phyloP scores from a whole-genome alignment of 2,329 filamentous ascomycete genomes.

The Myriosclerotinia scirpicola region DNA sequence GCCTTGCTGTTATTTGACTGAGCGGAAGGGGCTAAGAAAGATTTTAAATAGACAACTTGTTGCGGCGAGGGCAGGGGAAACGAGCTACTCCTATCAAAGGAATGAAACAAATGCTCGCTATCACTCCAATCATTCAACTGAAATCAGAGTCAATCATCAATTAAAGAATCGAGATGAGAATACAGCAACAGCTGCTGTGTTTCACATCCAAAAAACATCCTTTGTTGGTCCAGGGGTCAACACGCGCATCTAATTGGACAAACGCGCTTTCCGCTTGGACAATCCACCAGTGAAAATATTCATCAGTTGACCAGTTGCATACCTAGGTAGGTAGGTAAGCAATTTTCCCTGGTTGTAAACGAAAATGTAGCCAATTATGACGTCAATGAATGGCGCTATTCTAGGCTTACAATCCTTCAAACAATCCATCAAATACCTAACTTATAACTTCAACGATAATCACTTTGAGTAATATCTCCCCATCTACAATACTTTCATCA shows the following conservation, averaged over 20 bases:
- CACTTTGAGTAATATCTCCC: background rate
- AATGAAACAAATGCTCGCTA: no score
- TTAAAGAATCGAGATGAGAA: background rate
- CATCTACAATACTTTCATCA: background rate
- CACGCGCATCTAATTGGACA: background rate
- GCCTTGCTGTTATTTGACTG: no score
- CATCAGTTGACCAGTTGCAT: background rate
- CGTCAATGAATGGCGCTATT: constrained; percentile 9
- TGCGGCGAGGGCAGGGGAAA: no score
- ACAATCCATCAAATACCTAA: no score
- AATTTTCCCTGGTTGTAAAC: constrained; percentile 7
- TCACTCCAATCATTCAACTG: no score
- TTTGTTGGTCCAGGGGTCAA: background rate
- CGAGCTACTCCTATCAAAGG: no score
- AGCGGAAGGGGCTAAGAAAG: no score
- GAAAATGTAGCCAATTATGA: background rate
- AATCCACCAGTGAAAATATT: background rate
- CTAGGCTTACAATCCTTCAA: background rate
- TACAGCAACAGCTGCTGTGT: background rate
- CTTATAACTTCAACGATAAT: constrained; percentile 7
- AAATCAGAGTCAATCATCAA: background rate
- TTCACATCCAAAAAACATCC: background rate
- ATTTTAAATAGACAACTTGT: no score
- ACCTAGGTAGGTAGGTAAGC: background rate
- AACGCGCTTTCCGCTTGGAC: background rate